A percentile compares a stretch with the other conserved stretches of the same genome.
These are phyloP conservation scores for Phytophthora pini DNA, from an alignment of 352 stramenopile genomes.

Conservation along the genomic window DNA sequence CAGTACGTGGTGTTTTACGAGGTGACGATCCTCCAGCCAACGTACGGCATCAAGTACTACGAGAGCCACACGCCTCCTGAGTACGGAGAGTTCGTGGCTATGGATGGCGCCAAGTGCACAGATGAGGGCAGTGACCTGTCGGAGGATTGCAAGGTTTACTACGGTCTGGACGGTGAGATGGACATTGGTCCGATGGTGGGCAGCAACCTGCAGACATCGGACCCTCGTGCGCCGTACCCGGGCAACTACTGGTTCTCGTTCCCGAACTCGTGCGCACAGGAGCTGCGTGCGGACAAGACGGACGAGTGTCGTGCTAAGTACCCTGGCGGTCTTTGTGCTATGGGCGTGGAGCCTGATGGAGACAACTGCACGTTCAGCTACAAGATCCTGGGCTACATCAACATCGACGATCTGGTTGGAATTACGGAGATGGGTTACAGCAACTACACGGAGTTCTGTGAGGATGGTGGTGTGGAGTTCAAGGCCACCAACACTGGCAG, in stretches of 20 bases:
- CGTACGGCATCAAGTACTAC: slow-evolving; percentile 57
- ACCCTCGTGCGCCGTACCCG: slow-evolving; percentile 67
- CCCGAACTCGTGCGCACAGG: slow-evolving; percentile 67
- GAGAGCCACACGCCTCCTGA: slow-evolving; percentile 46
- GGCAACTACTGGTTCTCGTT: slow-evolving; percentile 86
- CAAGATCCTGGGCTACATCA: slow-evolving; percentile 64
- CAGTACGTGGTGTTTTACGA: slow-evolving; percentile 75
- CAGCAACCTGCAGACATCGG: slow-evolving; percentile 45
- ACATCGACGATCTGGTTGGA: slow-evolving; percentile 66
- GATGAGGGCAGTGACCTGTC: slow-evolving; percentile 44
- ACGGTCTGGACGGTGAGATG: slow-evolving; percentile 41
- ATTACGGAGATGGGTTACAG: slow-evolving; percentile 69
- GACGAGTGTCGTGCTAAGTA: slow-evolving; percentile 45
- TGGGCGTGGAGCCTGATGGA: slow-evolving; percentile 52
- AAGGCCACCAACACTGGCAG: slow-evolving; percentile 41
- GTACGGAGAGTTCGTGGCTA: slow-evolving; percentile 58
- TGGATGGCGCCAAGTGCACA: slow-evolving; percentile 68
- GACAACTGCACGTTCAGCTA: slow-evolving; percentile 71
- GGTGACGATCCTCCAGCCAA: slow-evolving; percentile 51
- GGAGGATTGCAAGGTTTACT: slow-evolving; percentile 57
- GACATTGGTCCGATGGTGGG: slow-evolving; percentile 61
- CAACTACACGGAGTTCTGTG: slow-evolving; percentile 69
- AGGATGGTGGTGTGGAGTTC: slow-evolving; percentile 63
- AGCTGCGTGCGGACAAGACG: slow-evolving; percentile 56
- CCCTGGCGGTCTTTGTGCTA: slow-evolving; percentile 48